Evolutionary conservation across 129 eudicot genomes (phyloP).

Genomic region (Deinandra increscens): DNA sequence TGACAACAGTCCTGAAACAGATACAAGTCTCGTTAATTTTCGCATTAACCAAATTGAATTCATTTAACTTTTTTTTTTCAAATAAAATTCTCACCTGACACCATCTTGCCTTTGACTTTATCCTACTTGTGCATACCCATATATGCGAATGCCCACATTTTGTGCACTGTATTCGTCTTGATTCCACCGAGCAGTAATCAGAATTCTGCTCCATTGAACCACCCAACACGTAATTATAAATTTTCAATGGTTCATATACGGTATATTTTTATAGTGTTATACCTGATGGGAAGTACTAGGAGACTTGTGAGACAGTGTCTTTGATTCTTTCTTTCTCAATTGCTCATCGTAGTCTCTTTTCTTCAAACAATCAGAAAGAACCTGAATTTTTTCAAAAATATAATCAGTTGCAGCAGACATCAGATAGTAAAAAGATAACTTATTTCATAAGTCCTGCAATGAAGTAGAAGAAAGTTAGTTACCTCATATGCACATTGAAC

Average conservation of each 20-base stretch:
- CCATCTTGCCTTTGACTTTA: slow-evolving; percentile 95
- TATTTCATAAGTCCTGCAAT: neutral
- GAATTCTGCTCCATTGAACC: slow-evolving; percentile 44
- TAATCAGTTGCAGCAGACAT: slow-evolving; percentile 17
- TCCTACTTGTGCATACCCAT: slow-evolving; percentile 94
- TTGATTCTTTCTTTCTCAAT: slow-evolving; percentile 77
- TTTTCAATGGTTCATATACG: neutral
- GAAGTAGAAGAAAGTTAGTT: slow-evolving; percentile 15
- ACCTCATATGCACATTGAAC: slow-evolving; percentile 97
- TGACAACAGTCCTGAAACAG: slow-evolving; percentile 87
- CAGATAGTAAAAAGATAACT: neutral
- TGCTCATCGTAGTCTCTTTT: slow-evolving; percentile 92
- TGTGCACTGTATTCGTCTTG: slow-evolving; percentile 97
- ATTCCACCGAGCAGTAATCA: slow-evolving; percentile 78
- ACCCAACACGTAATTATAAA: neutral
- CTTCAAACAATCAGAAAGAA: slow-evolving; percentile 92
- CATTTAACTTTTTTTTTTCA: neutral
- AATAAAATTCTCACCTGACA: slow-evolving; percentile 66
- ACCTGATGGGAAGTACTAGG: slow-evolving; percentile 78
- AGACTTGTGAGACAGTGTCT: slow-evolving; percentile 60
- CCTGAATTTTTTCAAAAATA: slow-evolving; percentile 36
- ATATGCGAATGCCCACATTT: slow-evolving; percentile 93
- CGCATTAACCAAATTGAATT: neutral
- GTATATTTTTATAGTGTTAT: slow-evolving; percentile 7
- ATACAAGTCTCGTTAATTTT: slow-evolving; percentile 1